Base-by-base conservation (phyloP, 176 grass and related monocot genomes). In the Triticum aestivum region DNA sequence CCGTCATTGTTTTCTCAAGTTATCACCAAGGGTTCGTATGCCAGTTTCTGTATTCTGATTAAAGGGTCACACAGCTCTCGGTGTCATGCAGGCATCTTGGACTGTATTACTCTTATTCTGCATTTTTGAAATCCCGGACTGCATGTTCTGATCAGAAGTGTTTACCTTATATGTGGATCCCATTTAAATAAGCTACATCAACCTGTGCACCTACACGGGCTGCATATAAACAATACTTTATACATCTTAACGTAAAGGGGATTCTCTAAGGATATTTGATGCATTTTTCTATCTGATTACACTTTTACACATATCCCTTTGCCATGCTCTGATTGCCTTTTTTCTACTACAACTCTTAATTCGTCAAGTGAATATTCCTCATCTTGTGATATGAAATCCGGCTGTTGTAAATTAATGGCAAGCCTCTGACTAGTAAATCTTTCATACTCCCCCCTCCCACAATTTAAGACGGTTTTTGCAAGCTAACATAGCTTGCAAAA, bases 41-140 rank as follows among this genome's bases (percentile, higher is more conserved):
- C 35, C 81, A 47, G n/a, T 75, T 75, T 15, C 34, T 75, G 15
- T 84, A 63, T 83, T 73, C 18, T 73, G 58, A 18, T 41, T 47
- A 78, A 24, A 75, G n/a, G 21, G 54, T 30, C 23, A 82, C 30
- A 61, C 71, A 49, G 51, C 77, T 51, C 56, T 86, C 6, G 49
- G 8, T 86, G 39, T 65, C 54, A 79, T 84, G 65, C 44, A 78
- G n/a, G 54, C 35, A n/a, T 29, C 71, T 13, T 74, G 47, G 72
- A 34, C 67, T 27, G 45, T 6, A 18, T 66, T 38, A 52, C 73
- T 75, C 6, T 52, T 52, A 49, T 52, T 76, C 73, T 77, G 8
- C 27, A 75, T 82, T 54, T 69, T 67, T 54, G 30, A 24, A 69
- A 82, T 42, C 68, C 44, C 58, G 75, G 47, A 24, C 66, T 14